phyloP scores from a whole-genome alignment of 202 grass and related monocot species.

The Digitaria exilis region DNA sequence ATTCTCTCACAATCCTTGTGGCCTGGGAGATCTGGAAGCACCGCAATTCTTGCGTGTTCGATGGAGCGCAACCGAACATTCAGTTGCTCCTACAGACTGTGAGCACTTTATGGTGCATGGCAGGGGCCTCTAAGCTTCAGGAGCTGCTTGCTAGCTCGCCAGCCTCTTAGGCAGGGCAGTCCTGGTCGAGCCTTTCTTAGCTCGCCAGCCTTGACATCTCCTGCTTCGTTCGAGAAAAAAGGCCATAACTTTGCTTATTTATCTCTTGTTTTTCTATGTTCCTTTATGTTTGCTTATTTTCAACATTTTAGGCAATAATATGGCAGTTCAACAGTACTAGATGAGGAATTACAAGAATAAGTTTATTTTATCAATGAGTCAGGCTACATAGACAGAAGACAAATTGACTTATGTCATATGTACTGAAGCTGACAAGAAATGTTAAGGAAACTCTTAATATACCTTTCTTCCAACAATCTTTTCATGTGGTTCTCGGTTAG shows the following conservation, averaged over 20 bases:
- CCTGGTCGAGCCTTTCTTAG: too few species aligned
- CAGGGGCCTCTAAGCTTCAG: too few species aligned
- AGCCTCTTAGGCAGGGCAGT: too few species aligned
- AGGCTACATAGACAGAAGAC: not conserved
- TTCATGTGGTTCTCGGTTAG: slow-evolving; percentile 46
- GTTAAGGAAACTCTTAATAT: slow-evolving; percentile 24
- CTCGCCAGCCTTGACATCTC: too few species aligned
- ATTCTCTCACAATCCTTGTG: too few species aligned
- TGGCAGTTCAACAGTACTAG: slow-evolving; percentile 6
- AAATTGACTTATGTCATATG: not conserved
- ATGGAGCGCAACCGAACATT: too few species aligned
- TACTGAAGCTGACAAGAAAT: not conserved
- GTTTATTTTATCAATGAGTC: slow-evolving; percentile 19
- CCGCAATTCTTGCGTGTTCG: too few species aligned
- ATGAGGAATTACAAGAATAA: slow-evolving; percentile 26
- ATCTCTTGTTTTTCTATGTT: not conserved
- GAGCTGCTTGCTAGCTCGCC: too few species aligned
- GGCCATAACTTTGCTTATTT: not conserved
- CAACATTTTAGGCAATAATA: not conserved
- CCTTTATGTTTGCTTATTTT: not conserved
- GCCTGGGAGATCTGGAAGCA: too few species aligned
- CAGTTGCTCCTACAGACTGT: too few species aligned
- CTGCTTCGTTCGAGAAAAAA: too few species aligned
- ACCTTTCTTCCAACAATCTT: slow-evolving; percentile 87
- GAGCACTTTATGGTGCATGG: too few species aligned